These are phyloP conservation scores for Podosphaera fusca DNA, from an alignment of 2,329 filamentous ascomycete genomes.

Conservation along the genomic window DNA sequence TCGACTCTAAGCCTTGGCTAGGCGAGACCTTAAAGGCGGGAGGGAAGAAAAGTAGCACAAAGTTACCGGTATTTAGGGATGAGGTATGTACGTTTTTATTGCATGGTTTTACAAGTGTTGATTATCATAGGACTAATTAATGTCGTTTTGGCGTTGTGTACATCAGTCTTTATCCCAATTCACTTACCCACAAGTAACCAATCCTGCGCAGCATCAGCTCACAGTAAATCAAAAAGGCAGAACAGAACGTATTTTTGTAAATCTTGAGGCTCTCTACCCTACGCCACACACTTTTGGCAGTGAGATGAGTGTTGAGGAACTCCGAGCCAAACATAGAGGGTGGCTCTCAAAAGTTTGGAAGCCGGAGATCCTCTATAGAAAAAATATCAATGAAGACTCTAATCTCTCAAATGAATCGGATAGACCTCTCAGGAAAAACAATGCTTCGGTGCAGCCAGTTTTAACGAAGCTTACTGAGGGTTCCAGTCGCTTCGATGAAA, in stretches of 20 bases:
- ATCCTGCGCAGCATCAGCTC: constrained; percentile 52
- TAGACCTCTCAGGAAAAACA: constrained; percentile 4
- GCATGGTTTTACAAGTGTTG: constrained; percentile 39
- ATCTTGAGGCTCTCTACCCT: constrained; percentile 69
- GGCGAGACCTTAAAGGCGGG: constrained; percentile 78
- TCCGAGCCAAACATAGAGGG: constrained; percentile 57
- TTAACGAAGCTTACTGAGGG: constrained; percentile 16
- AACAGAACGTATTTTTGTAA: constrained; percentile 68
- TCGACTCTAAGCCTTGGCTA: constrained; percentile 73
- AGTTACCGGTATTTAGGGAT: constrained; percentile 89
- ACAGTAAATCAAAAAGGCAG: constrained; percentile 64
- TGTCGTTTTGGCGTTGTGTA: constrained; percentile 30
- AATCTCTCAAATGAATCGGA: not conserved
- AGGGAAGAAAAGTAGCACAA: constrained; percentile 57
- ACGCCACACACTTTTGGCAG: constrained; percentile 44
- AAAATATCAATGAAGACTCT: not conserved
- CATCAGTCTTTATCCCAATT: constrained; percentile 32
- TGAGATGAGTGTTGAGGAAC: constrained; percentile 79
- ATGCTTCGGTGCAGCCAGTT: constrained; percentile 8
- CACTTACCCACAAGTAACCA: constrained; percentile 35
- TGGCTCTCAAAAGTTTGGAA: constrained; percentile 38
- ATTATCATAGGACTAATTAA: constrained; percentile 91
- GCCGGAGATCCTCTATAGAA: constrained; percentile 6
- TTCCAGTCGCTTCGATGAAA: constrained; percentile 30
- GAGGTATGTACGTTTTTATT: constrained; percentile 44